Evolutionary conservation across 352 stramenopile species (phyloP), one percentile per base, ranked within the genome.

Genomic region (Elongisporangium senticosum): DNA sequence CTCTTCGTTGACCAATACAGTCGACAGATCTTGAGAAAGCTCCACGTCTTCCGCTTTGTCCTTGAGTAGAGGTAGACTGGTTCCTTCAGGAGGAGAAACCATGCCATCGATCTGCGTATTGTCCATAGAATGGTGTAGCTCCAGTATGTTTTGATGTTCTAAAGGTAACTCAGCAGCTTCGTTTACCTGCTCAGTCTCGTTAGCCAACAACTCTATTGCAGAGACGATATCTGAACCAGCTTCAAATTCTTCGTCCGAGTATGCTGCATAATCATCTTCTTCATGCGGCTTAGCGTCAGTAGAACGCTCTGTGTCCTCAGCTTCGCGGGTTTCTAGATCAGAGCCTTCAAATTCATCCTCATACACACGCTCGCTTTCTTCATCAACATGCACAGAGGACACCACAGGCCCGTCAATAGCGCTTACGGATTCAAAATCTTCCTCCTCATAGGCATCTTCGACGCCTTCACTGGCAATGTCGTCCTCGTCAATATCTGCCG

Each of bases 231-330:
- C 33, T 4, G 33, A 53, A 22, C 22, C 49, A 53, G 22, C 49
- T 51, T 69, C 64, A 43, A 72, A 69, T 17, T 39, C 55, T 56
- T 63, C 67, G 24, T 71, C 61, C 1, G 64, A 67, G 43, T 75
- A 71, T 5, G 7, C 59, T 21, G 14, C 49, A 3, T 21, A 20
- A 13, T 56, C 58, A 19, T 51, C 21, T 21, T 51, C 39, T 62
- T 33, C 17, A 54, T 7, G 14, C 24, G 13, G 7, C 22, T 33
- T 52, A 28, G n/a, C 14, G 15, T 47, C 37, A 13, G 37, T 40
- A 1, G n/a, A 8, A 26, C 23, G n/a, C 15, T 33, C 33, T 6
- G n/a, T 2, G 23, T 7, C 15, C 3, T 22, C n/a, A 49, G 14
- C 39, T 22, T 40, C n/a, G 6, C 33, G 10, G 1, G 33, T 47